phyloP scores from a whole-genome alignment of 2,329 filamentous ascomycete species.

The Juglanconis oblonga region DNA sequence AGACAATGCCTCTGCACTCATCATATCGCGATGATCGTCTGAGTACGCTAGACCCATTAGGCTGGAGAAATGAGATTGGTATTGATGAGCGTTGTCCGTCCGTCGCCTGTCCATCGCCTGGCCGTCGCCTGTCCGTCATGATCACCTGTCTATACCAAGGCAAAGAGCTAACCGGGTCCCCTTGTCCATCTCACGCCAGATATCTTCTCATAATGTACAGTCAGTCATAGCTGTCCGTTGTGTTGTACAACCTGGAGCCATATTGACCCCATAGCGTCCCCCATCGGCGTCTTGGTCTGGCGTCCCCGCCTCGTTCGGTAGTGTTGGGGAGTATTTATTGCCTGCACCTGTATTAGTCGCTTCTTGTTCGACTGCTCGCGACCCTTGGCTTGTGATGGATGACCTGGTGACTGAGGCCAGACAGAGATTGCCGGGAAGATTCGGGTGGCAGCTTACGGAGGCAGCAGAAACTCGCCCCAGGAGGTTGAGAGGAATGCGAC shows the following conservation, averaged over 20 bases:
- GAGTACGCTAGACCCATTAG: background rate
- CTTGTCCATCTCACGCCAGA: background rate
- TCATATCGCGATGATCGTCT: background rate
- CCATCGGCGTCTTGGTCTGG: background rate
- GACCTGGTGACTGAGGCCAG: no score
- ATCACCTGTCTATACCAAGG: background rate
- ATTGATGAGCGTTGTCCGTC: background rate
- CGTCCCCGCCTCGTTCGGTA: background rate
- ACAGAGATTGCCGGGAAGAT: background rate
- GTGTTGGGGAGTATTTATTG: background rate
- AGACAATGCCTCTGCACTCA: no score
- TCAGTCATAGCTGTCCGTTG: background rate
- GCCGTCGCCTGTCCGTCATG: background rate
- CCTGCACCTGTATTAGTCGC: background rate
- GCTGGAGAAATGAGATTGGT: background rate
- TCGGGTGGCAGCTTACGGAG: constrained; percentile 35
- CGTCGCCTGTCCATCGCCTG: background rate
- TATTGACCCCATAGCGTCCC: background rate
- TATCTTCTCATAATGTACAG: background rate
- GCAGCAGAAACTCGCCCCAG: constrained; percentile 56
- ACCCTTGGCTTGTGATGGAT: no score
- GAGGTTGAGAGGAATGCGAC: constrained; percentile 59
- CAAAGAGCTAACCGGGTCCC: background rate
- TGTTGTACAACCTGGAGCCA: background rate
- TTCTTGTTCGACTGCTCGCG: background rate